These are phyloP conservation scores for Naematelia encephala DNA, from an alignment of 768 basidiomycete species.

Conservation along the genomic window DNA sequence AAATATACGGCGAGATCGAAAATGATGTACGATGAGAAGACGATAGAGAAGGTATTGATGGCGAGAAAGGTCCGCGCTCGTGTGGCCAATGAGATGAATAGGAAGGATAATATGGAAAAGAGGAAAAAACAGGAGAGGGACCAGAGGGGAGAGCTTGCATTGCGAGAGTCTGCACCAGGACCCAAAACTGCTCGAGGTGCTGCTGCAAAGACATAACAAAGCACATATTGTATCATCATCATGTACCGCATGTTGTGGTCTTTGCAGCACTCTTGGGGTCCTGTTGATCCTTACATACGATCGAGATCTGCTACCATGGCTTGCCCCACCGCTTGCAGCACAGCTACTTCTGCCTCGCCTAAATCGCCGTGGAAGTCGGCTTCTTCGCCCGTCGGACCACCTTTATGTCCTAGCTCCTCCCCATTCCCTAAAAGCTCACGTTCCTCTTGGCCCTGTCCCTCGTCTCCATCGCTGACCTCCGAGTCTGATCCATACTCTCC, in stretches of 20 bases:
- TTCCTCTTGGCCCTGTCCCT: not conserved
- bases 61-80: not conserved
- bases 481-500: slow-evolving; percentile 38
- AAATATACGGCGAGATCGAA: not conserved
- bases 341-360: slow-evolving; percentile 1
- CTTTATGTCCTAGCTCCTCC: slow-evolving; percentile 1
- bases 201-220: too few species aligned
- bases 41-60: not conserved
- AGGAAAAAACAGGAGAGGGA: not conserved
- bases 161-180: too few species aligned
- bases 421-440: too few species aligned
- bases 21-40: not conserved
- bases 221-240: too few species aligned
- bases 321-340: slow-evolving; percentile 1
- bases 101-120: not conserved
- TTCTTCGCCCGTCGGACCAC: not conserved
- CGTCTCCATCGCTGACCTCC: slow-evolving; percentile 3
- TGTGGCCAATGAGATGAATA: not conserved
- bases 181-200: too few species aligned
- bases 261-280: too few species aligned
- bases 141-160: not conserved
- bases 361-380: not conserved
- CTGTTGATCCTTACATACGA: too few species aligned
- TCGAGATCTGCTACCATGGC: slow-evolving; percentile 8
- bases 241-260: too few species aligned